Percentiles rank a stretch among this genome's conserved stretches.
phyloP scores from a whole-genome alignment of 2,329 filamentous ascomycete species.

The Neocatenulostroma microsporum region DNA sequence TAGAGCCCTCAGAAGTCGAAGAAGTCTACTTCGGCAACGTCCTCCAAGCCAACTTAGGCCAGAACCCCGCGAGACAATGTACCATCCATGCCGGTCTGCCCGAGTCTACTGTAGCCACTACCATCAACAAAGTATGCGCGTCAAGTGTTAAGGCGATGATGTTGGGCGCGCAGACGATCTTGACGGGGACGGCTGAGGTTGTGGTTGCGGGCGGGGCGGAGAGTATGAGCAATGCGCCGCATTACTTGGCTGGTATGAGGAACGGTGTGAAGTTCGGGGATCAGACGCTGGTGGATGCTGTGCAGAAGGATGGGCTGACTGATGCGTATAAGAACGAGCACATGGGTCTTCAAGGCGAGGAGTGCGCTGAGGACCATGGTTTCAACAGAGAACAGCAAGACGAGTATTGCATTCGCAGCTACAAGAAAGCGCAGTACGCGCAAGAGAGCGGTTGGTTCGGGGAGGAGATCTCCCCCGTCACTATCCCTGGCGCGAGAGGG shows the following conservation, averaged over 20 bases:
- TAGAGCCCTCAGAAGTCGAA: conserved; percentile 84
- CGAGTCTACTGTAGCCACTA: conserved; percentile 74
- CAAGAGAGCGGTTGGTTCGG: conserved; percentile 73
- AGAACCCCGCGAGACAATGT: conserved; percentile 93
- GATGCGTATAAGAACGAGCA: conserved; percentile 95
- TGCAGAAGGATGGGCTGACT: conserved; percentile 88
- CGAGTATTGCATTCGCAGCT: conserved; percentile 89
- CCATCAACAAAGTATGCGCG: conserved; percentile 98
- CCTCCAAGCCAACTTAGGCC: conserved; percentile 87
- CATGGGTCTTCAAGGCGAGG: conserved; percentile 90
- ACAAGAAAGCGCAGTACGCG: conserved; percentile 86
- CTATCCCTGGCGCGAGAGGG: conserved; percentile 78
- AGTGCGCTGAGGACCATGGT: conserved; percentile 76
- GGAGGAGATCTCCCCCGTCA: conserved; percentile 80
- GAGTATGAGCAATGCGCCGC: conserved; percentile 96
- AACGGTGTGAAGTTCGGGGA: conserved; percentile 90
- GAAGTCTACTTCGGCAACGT: conserved; percentile 99
- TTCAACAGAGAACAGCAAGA: conserved; percentile 83
- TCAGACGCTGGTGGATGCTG: conserved; percentile 78
- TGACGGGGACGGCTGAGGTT: conserved; percentile 87
- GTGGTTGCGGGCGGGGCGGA: conserved; percentile 92
- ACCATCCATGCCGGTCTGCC: conserved; percentile 80
- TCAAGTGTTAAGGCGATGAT: conserved; percentile 92
- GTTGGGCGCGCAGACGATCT: conserved; percentile 91
- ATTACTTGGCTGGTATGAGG: conserved; percentile 86